Base-by-base conservation (phyloP, 129 eudicot genomes). In the Arctium lappa region DNA sequence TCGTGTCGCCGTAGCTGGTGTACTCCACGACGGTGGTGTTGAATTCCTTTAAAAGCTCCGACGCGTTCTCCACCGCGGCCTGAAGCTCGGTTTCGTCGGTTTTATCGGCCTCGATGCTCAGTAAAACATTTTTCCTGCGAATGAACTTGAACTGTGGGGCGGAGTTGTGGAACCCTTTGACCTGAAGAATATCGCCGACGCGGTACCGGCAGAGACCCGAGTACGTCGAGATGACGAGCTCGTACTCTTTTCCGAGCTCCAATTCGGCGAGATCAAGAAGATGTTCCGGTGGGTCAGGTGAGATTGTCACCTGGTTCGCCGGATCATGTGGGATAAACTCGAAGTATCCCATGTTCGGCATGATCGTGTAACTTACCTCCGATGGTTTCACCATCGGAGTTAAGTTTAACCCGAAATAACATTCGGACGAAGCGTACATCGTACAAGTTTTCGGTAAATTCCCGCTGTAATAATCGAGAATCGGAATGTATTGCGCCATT, bases 281-380 rank as follows among this genome's bases (percentile, higher is more conserved):
- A 4, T 83, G 81, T 10, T 93, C 88, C 0, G 93, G 91, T 4
- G 91, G 77, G 74, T 82, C 90, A 40, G 77, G 79, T 6, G 97
- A 85, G 37, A 87, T 74, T 0, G 69, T 36, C 0, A 80, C 84
- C 22, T 89, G 86, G 34, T 84, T 62, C 31, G 78, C 36, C 0
- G 94, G 86, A 74, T 90, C 97, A 33, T 91, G 98, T 2, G 95
- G 98, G 81, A 94, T 84, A 77, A 94, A 94, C 86, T 94, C 98
- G 65, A 94, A 94, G 73, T 92, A 91, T 1, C 94, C 97, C 97
- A 94, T 90, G 77, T 94, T 94, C 1, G 98, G 98, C 97, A 94
- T 90, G 39, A 94, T 94, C 6, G 98, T 94, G 77, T 94, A 94
- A 31, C 87, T 69, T 18, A 92, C 97, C 72, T 94, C 95, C 0